Conservation (phyloP, 164 flowering plant genomes). For the Aristolochia contorta region DNA sequence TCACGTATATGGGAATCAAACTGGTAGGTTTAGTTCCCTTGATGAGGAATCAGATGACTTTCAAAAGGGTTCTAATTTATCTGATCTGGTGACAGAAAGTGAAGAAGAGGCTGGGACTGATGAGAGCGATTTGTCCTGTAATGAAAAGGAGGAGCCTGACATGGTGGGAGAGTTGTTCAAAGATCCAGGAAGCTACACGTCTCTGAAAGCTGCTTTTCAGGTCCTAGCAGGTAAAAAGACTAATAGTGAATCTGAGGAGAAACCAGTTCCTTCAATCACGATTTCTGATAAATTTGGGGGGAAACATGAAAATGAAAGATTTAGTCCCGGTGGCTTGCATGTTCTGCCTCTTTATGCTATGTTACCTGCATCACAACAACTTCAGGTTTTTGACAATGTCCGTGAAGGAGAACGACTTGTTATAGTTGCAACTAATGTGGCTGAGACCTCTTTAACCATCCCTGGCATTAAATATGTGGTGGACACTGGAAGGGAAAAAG, state of each 20-base stretch:
- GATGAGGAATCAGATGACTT: constrained; percentile 8
- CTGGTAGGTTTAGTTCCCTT: constrained; percentile 41
- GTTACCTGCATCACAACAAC: constrained; percentile 85
- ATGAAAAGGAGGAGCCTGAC: constrained; percentile 18
- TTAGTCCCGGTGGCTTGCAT: constrained; percentile 30
- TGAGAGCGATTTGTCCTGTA: constrained; percentile 18
- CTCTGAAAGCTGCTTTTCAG: constrained; percentile 78
- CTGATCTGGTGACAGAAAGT: constrained; percentile 53
- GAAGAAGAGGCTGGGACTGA: constrained; percentile 30
- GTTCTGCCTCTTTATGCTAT: constrained; percentile 94
- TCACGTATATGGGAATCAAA: constrained; percentile 24
- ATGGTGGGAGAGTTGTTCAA: constrained; percentile 25
- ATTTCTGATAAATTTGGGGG: constrained; percentile 12
- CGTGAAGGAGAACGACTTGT: constrained; percentile 83
- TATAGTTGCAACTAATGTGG: constrained; percentile 96
- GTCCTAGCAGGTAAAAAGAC: constrained; percentile 43
- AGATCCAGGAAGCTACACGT: constrained; percentile 36
- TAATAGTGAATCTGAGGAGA: constrained; percentile 10
- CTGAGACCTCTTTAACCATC: constrained; percentile 96
- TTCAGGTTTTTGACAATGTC: constrained; percentile 70
- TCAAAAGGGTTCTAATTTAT: constrained; percentile 35
- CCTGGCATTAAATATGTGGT: constrained; percentile 96
- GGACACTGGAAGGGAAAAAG: constrained; percentile 95
- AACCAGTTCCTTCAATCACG: constrained; percentile 4
- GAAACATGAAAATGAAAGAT: constrained; percentile 10